Evolutionary conservation across 2,329 filamentous ascomycete genomes (phyloP), one percentile per base, ranked within the genome.

Genomic region (Aspergillus eucalypticola): DNA sequence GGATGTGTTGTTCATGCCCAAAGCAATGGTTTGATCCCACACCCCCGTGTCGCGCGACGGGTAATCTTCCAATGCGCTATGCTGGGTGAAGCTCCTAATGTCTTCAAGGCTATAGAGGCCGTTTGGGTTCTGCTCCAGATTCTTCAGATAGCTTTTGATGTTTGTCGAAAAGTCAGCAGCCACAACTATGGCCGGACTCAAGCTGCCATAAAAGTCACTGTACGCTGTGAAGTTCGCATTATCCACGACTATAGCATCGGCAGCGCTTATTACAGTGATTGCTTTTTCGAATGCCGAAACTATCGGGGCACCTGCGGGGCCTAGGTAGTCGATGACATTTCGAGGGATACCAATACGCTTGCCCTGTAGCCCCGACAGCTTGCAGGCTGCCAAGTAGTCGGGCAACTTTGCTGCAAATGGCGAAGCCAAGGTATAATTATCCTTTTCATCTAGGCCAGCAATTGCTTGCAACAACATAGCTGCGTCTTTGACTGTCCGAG

Each of bases 291-390:
- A 90, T 0, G 83, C 82, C 0, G 77, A 73, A 5, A 86, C 63
- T n/a, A 83, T 71, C 2, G 80, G 74, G 3, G 73, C 69, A 13
- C 77, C 76, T 2, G 71, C 68, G 35, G 70, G 64, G 13, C 70
- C 64, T 3, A 66, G 72, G 3, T 73, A 65, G 3, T 77, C 75
- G 35, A 90, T 77, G 1, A 84, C 78, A 64, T 89, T 88, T 17
- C 83, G 79, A 0, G 88, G 85, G 3, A 91, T 80, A 3, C 88
- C 89, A 25, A 91, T 86, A 2, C 87, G 81, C 55, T 84, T 84
- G 7, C 85, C 86, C 10, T 73, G 62, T 0, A 90, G 76, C 0
- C 81, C 80, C 11, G 79, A 79, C 19, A 79, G 72, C 19, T 84
- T 79, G 68, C 87, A 84, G 0, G 87, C 84, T 2, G 77, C 79